Evolutionary conservation across 2,329 filamentous ascomycete genomes (phyloP).

Genomic region (Neobulgaria alba): DNA sequence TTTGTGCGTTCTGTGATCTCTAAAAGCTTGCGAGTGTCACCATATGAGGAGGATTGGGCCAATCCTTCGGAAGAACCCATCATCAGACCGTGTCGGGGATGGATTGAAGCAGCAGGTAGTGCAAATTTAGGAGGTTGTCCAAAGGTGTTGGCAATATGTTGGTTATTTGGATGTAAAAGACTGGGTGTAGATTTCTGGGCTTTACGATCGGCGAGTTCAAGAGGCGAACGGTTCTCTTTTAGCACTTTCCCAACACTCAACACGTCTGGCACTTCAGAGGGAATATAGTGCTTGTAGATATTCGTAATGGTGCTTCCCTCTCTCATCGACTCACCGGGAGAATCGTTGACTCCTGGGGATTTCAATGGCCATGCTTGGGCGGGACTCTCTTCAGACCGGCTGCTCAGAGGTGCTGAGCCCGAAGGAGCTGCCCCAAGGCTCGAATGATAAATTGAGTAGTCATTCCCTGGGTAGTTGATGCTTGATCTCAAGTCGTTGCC

Average conservation of each 20-base stretch:
- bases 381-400: not conserved
- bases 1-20: conserved; percentile 10
- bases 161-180: not conserved
- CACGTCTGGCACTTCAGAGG: not conserved
- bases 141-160: too few species aligned
- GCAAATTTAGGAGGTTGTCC: not conserved
- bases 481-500: not conserved
- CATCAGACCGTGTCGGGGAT: not conserved
- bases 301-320: not conserved
- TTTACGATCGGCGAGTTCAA: not conserved
- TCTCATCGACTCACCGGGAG: not conserved
- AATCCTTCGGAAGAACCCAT: conserved; percentile 5
- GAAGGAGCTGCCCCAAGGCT: not conserved
- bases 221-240: not conserved
- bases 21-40: conserved; percentile 16
- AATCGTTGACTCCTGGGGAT: not conserved
- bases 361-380: not conserved
- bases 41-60: conserved; percentile 13
- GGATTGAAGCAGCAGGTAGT: not conserved
- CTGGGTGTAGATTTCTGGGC: not conserved
- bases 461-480: not conserved
- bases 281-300: not conserved
- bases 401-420: not conserved
- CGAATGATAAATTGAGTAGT: not conserved
- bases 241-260: not conserved